phyloP scores from a whole-genome alignment of 495 filamentous ascomycete genomes.

The Durotheca rogersii region DNA sequence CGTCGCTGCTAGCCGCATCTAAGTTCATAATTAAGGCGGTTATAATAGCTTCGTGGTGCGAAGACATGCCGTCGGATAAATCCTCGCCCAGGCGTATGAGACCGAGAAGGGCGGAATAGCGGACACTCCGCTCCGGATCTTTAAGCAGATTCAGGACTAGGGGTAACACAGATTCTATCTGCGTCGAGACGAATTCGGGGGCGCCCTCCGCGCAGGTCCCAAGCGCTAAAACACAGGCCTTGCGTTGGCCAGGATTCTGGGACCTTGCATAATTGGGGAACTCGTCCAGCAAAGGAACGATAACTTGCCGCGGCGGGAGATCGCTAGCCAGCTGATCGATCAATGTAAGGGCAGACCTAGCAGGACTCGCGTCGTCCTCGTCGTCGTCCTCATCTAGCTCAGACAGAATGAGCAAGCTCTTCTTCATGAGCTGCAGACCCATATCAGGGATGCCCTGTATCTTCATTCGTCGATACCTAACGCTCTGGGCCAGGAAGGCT shows the following conservation, averaged over 20 bases:
- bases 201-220: constrained; percentile 96
- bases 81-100: constrained; percentile 90
- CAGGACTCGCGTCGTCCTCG: constrained; percentile 89
- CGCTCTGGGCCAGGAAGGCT: constrained; percentile 87
- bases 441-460: constrained; percentile 77
- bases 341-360: constrained; percentile 79
- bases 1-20: constrained; percentile 64
- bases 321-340: constrained; percentile 85
- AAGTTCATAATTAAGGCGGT: constrained; percentile 83
- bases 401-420: constrained; percentile 81
- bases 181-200: constrained; percentile 90
- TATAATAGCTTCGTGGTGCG: constrained; percentile 79
- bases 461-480: constrained; percentile 91
- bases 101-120: constrained; percentile 80
- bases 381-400: constrained; percentile 80
- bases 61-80: constrained; percentile 80
- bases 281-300: constrained; percentile 84
- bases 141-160: constrained; percentile 80
- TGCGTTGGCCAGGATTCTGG: constrained; percentile 71
- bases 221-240: constrained; percentile 86
- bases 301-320: constrained; percentile 89
- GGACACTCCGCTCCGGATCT: constrained; percentile 77
- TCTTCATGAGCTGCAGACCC: constrained; percentile 81
- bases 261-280: constrained; percentile 78
- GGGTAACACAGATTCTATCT: constrained; percentile 83